A percentile compares a stretch with the other conserved stretches of the same genome.
These are phyloP conservation scores for Sclerotinia spermophila DNA, from an alignment of 2,329 filamentous ascomycete species.

Conservation along the genomic window DNA sequence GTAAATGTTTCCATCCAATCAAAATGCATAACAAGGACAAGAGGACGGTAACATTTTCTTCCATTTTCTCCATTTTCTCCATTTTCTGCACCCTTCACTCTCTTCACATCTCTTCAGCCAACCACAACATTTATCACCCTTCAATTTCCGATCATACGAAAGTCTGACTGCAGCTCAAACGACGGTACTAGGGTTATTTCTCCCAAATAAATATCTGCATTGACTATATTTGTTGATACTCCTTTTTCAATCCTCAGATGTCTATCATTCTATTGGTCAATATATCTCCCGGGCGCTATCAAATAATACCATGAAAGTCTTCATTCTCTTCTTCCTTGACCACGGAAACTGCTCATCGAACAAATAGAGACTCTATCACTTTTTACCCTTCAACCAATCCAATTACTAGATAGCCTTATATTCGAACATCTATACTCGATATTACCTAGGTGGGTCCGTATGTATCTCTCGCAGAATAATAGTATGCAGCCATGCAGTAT, in stretches of 20 bases:
- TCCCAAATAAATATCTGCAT: neutral
- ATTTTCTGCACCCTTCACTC: neutral
- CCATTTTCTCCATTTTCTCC: neutral
- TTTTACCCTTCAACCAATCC: neutral
- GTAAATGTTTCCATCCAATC: neutral
- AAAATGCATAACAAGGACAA: neutral
- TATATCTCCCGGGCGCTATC: conserved; percentile 4
- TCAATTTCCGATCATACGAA: neutral
- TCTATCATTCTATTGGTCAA: conserved; percentile 2
- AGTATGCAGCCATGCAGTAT: neutral
- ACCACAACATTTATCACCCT: conserved; percentile 1
- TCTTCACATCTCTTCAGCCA: conserved; percentile 1
- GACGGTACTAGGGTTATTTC: neutral
- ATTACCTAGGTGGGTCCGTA: neutral
- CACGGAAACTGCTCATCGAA: neutral
- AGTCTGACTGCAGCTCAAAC: neutral
- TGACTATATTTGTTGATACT: neutral
- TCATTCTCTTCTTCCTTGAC: neutral
- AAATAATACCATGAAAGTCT: neutral
- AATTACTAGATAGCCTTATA: neutral
- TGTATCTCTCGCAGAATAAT: neutral
- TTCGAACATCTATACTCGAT: neutral
- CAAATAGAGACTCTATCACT: conserved; percentile 8
- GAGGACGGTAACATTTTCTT: neutral
- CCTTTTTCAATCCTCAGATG: no score